These are phyloP conservation scores for Phalaenopsis aphrodite DNA, from an alignment of 106 monocot species.

Conservation along the genomic window DNA sequence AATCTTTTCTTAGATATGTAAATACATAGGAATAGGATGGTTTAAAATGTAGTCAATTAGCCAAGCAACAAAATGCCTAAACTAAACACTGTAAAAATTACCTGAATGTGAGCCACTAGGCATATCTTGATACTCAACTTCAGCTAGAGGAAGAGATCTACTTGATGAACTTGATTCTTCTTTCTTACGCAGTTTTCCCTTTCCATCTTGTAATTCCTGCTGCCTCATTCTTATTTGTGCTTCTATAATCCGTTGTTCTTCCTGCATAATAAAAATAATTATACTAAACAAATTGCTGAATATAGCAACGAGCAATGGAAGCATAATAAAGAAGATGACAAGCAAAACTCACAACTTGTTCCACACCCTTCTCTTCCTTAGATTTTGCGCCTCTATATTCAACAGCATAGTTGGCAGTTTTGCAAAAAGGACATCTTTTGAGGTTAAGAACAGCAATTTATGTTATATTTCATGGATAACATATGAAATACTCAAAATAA, in stretches of 20 bases:
- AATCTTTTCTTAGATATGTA: too few species aligned
- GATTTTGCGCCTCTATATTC: slow-evolving; percentile 77
- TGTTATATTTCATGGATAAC: background rate
- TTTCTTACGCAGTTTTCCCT: slow-evolving; percentile 48
- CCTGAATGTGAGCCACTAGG: slow-evolving; percentile 31
- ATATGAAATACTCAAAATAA: background rate
- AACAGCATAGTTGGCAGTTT: slow-evolving; percentile 77
- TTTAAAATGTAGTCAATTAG: background rate
- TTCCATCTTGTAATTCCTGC: slow-evolving; percentile 55
- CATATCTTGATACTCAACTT: slow-evolving; percentile 35
- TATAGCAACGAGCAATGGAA: background rate
- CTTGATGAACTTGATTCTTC: slow-evolving; percentile 32
- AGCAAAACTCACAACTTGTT: slow-evolving; percentile 58
- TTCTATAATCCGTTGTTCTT: slow-evolving; percentile 87
- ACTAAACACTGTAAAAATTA: slow-evolving; percentile 4
- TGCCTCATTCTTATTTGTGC: slow-evolving; percentile 81
- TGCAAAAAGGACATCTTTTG: slow-evolving; percentile 86
- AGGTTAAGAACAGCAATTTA: slow-evolving; percentile 21
- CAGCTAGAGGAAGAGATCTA: slow-evolving; percentile 14
- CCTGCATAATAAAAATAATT: slow-evolving; percentile 26
- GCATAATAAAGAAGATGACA: background rate
- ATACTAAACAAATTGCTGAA: background rate
- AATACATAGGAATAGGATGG: too few species aligned
- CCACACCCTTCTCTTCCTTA: slow-evolving; percentile 75
- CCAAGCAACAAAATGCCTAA: background rate